Evolutionary conservation across 73 alveolate genomes (phyloP).

Genomic region (Stentor roeselii): DNA sequence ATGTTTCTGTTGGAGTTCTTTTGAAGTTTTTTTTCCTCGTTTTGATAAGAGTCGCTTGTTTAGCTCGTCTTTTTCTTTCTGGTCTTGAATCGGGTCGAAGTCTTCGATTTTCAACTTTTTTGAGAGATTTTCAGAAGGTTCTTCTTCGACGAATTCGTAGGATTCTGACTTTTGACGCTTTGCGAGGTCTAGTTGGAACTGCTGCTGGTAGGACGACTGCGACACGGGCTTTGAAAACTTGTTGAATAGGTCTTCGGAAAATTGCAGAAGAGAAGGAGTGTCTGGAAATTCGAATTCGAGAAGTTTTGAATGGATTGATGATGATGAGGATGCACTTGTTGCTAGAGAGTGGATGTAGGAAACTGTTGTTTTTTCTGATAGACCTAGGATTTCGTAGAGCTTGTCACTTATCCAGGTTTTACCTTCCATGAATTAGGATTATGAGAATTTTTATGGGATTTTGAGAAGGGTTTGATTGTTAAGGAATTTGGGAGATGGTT

Average conservation of each 20-base stretch:
- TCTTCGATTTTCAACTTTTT: not conserved
- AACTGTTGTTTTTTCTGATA: conserved; percentile 21
- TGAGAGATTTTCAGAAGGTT: too few species aligned
- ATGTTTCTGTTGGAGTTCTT: conserved; percentile 31
- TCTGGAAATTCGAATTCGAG: conserved; percentile 38
- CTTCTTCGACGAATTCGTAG: conserved; percentile 30
- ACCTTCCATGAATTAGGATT: not conserved
- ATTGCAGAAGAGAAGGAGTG: not conserved
- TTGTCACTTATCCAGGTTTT: conserved; percentile 13
- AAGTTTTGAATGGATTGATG: conserved; percentile 13
- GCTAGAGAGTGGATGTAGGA: not conserved
- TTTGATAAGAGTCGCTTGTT: conserved; percentile 37
- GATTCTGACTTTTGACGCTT: conserved; percentile 35
- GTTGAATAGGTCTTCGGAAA: conserved; percentile 21
- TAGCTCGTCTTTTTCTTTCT: conserved; percentile 60
- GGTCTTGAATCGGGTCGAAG: conserved; percentile 46
- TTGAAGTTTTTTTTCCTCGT: conserved; percentile 28
- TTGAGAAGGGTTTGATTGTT: too few species aligned
- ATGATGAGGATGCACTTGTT: not conserved
- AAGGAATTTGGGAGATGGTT: too few species aligned
- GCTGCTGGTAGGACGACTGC: conserved; percentile 40
- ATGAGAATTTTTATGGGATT: too few species aligned
- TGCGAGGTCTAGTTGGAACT: conserved; percentile 29
- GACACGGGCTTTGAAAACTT: conserved; percentile 31
- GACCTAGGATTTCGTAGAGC: conserved; percentile 15